Evolutionary conservation across 257 asterid species (phyloP).

Genomic region (Nicotiana sylvestris): DNA sequence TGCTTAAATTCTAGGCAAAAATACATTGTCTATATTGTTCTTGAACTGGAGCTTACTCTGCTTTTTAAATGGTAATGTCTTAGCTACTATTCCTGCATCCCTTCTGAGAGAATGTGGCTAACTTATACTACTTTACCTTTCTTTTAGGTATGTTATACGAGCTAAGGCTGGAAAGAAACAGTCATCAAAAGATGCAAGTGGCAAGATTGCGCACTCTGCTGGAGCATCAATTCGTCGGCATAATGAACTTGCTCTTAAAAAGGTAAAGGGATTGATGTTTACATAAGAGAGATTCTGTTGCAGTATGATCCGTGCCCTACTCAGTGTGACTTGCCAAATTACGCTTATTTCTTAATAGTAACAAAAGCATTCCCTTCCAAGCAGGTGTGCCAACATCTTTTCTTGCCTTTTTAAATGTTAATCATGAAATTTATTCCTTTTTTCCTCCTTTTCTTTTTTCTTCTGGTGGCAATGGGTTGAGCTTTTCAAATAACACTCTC

Average conservation of each 20-base stretch:
- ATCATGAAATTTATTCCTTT: no score
- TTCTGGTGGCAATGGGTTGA: background rate
- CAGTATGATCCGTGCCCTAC: background rate
- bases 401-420: background rate
- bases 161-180: slow-evolving; percentile 97
- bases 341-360: background rate
- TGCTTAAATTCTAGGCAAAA: background rate
- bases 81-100: background rate
- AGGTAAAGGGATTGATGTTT: slow-evolving; percentile 36
- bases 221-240: slow-evolving; percentile 97
- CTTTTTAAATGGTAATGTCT: background rate
- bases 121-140: background rate
- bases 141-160: slow-evolving; percentile 86
- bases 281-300: slow-evolving; percentile 2
- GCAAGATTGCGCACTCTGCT: slow-evolving; percentile 80
- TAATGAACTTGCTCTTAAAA: slow-evolving; percentile 84
- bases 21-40: background rate
- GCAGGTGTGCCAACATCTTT: background rate
- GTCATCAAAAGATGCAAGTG: slow-evolving; percentile 88
- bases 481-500: background rate
- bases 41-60: background rate
- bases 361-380: background rate
- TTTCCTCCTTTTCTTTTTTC: background rate
- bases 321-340: background rate
- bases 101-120: background rate